Conservation (phyloP, 495 filamentous ascomycete species). For the Penicillium cataractarum region DNA sequence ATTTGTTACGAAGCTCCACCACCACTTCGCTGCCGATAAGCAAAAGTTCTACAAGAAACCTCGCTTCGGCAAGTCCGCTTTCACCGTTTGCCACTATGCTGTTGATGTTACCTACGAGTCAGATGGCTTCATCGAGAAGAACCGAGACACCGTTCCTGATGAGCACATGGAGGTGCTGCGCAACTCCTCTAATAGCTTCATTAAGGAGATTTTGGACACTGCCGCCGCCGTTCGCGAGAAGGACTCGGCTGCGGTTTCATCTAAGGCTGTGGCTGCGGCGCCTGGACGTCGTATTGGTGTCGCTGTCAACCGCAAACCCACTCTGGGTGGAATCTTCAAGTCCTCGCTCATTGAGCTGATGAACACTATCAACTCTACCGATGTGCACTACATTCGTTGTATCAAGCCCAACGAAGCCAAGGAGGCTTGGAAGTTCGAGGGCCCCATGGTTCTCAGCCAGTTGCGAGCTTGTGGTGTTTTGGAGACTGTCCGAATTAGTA, state of each 20-base stretch:
- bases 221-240: constrained; percentile 88
- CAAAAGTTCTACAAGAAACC: constrained; percentile 99
- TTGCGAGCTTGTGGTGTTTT: constrained; percentile 97
- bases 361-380: constrained; percentile 94
- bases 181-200: constrained; percentile 82
- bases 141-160: constrained; percentile 96
- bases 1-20: constrained; percentile 96
- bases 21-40: constrained; percentile 89
- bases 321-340: constrained; percentile 97
- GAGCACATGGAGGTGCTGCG: constrained; percentile 94
- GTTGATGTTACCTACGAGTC: constrained; percentile 99
- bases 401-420: constrained; percentile 99
- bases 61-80: constrained; percentile 93
- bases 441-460: constrained; percentile 98
- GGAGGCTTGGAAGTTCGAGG: constrained; percentile 96
- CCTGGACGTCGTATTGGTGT: constrained; percentile 84
- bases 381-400: constrained; percentile 99
- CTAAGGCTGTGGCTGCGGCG: constrained; percentile 64
- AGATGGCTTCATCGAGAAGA: constrained; percentile 99
- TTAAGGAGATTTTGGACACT: constrained; percentile 81
- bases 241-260: constrained; percentile 73
- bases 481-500: constrained; percentile 97
- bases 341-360: constrained; percentile 98
- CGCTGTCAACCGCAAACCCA: constrained; percentile 93
- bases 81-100: constrained; percentile 99